Base-by-base conservation (phyloP, 495 filamentous ascomycete species). In the Bryoglossum gracile region DNA sequence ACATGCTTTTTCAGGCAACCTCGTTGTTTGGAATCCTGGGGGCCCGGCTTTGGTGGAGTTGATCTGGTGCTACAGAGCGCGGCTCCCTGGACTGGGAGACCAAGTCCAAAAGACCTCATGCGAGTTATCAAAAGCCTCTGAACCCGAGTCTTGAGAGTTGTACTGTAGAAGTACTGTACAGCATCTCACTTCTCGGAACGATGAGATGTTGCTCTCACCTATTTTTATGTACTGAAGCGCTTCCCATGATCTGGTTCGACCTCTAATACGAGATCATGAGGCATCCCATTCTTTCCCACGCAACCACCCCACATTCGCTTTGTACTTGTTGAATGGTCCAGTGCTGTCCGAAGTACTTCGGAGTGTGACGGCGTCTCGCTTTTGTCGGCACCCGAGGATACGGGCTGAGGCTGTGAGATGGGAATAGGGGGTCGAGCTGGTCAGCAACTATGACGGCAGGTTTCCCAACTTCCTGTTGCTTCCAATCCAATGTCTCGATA, bases 181-280 rank as follows among this genome's bases (percentile, higher is more conserved):
- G 26, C 13, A 30, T 13, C 13, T 5, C 26, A 30, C 26, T 30
- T 13, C n/a, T n/a, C n/a, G n/a, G n/a, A n/a, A 13, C 5, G 26
- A 13, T 30, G 26, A 13, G 13, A 30, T 30, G 26, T 6, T 30
- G 13, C 13, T 30, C 13, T 30, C 26, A 6, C 26, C 5, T 13
- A 30, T 13, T 30, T 30, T 5, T 30, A 5, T 30, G 26, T 13
- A 30, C 5, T 13, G 5, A 13, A 30, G 6, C 5, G 13, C 5
- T 30, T 13, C 26, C 5, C 6, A 41, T 41, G 19, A 41, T n/a
- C 11, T 18, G 18, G 6, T 13, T 13, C 0, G 19, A 14, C 22
- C 14, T 24, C 38, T 41, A 41, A 41, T 41, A 41, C 38, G 41
- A 43, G 41, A 43, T 43, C 41, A 43, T 43, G 41, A 43, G 41